Evolutionary conservation across 805 yeast genomes (phyloP).

Genomic region (Ogataea wickerhamii): DNA sequence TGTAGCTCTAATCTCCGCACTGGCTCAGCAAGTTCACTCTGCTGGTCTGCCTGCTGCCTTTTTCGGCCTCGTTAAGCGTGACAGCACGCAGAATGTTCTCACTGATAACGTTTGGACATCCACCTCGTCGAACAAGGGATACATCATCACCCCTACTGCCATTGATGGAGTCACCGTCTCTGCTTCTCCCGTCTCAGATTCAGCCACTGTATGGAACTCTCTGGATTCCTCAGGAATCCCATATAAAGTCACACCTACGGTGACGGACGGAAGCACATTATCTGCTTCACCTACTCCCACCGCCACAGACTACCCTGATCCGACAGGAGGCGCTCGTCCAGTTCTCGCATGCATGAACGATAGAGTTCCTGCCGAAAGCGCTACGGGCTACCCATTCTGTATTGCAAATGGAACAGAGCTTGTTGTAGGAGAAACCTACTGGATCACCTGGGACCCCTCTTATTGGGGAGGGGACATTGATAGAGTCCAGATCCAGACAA

Average conservation of each 20-base stretch:
- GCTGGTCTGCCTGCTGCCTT: background rate
- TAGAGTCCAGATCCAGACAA: slow-evolving; percentile 32
- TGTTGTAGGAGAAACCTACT: slow-evolving; percentile 45
- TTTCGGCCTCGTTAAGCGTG: slow-evolving; percentile 10
- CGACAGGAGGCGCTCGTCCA: slow-evolving; percentile 40
- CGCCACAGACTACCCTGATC: slow-evolving; percentile 30
- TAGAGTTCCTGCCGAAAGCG: slow-evolving; percentile 28
- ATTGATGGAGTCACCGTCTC: slow-evolving; percentile 51
- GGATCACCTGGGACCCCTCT: slow-evolving; percentile 47
- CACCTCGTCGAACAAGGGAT: slow-evolving; percentile 26
- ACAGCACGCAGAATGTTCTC: slow-evolving; percentile 21
- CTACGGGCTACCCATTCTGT: slow-evolving; percentile 41
- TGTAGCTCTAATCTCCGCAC: background rate
- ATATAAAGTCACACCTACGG: slow-evolving; percentile 39
- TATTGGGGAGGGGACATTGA: slow-evolving; percentile 39
- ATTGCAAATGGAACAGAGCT: slow-evolving; percentile 41
- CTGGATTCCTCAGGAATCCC: slow-evolving; percentile 44
- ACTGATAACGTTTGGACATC: slow-evolving; percentile 35
- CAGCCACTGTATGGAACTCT: slow-evolving; percentile 42
- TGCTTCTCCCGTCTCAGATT: slow-evolving; percentile 36
- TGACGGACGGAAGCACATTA: slow-evolving; percentile 31
- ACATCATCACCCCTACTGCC: slow-evolving; percentile 37
- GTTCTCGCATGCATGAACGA: slow-evolving; percentile 41
- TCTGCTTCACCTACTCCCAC: slow-evolving; percentile 44
- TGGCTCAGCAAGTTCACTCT: background rate